Evolutionary conservation across 257 asterid species (phyloP), one percentile per base, ranked within the genome.

Genomic region (Jacaranda mimosifolia): DNA sequence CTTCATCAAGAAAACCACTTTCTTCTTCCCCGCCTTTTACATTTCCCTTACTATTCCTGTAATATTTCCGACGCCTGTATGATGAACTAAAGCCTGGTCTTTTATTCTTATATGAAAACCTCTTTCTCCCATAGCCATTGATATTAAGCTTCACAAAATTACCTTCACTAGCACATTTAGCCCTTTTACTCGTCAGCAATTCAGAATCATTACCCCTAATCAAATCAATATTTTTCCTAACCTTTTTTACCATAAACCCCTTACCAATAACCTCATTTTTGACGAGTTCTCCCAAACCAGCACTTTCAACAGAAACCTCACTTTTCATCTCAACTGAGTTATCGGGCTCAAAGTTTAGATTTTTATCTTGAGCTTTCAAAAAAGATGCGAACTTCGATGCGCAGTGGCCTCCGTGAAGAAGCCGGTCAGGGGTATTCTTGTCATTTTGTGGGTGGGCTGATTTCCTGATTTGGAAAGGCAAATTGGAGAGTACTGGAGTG

Each of bases 91-190:
- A 83, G 36, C 87, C 87, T 69, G 73, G 68, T 45, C 85, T 83
- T 71, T 79, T 91, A 55, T 86, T 88, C 86, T 83, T 86, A 73
- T 62, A 90, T 51, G 71, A 70, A 73, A 90, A 93, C 88, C 82
- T 92, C 77, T 91, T 93, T 73, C 92, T 84, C 66, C 99, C 97
- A 45, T 90, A 86, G 40, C 99, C 99, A 84, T 93, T 95, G 77
- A 95, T 91, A 68, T 93, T 95, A 63, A 93, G 94, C 91, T 88
- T 95, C 88, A 95, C 99, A 81, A 95, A 95, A 81, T 95, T 95
- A 57, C 98, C 98, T 60, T 93, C 98, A 65, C 60, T 80, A 5
- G 26, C 85, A 79, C 83, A 56, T 80, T 86, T 95, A 43, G 76
- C 86, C 89, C 68, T 93, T 79, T 89, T 91, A 68, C 12, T 80